Evolutionary conservation across 257 asterid genomes (phyloP), one percentile per base, ranked within the genome.

Genomic region (Anisodus tanguticus): DNA sequence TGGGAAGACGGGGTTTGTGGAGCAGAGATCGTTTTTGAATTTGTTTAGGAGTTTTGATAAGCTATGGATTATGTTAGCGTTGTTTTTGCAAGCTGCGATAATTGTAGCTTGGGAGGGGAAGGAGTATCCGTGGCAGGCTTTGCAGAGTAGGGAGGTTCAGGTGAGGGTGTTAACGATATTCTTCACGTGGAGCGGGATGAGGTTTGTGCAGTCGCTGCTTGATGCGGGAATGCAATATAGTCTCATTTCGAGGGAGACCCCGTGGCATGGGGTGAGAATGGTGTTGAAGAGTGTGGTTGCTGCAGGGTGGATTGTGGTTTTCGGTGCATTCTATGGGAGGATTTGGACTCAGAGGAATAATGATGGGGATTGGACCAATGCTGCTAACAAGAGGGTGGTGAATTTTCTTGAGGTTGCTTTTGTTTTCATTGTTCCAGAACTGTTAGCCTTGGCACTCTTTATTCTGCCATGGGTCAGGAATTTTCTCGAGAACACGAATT

Each of bases 1-100:
- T 1, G 98, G 98, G 85, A 97, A 97, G 92, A 94, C 99, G 0
- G 99, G 99, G 84, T 97, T 93, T 91, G 99, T 97, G 45, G 99
- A 97, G 88, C 94, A 89, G 91, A 92, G 99, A 88, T 97, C 99
- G 5, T 97, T 97, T 87, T 95, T 93, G 99, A 97, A 97, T 74
- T 84, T 97, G 81, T 97, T 84, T 69, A 90, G 99, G 91, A 97
- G 98, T 87, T 97, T 97, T 60, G 99, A 97, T 87, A 97, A 97
- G 95, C 72, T 94, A 72, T 97, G 99, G 99, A 89, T 97, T 79
- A 91, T 95, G 99, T 88, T 94, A 87, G 83, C 92, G 84, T 88
- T 97, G 82, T 97, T 97, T 89, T 91, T 97, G 74, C 99, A 97
- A 91, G 94, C 93, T 8, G 95, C 98, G 0, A 87, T 97, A 39